Percentiles rank a stretch among this genome's conserved stretches.
phyloP scores from a whole-genome alignment of 2,329 filamentous ascomycete species.

The Stagonosporopsis rhizophila region DNA sequence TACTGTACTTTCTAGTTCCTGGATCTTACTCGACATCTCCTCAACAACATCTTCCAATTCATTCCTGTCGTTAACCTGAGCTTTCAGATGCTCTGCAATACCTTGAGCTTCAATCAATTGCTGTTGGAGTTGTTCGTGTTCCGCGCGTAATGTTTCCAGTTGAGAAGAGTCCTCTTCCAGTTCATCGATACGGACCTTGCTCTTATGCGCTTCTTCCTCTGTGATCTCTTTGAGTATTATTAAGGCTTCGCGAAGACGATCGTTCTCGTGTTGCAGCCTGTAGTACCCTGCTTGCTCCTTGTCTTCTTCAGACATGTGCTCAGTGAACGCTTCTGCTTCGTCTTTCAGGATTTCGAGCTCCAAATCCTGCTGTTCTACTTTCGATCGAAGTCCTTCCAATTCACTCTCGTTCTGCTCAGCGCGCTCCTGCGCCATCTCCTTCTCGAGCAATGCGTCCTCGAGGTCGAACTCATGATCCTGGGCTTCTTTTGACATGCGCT shows the following conservation, averaged over 20 bases:
- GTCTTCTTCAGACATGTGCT: constrained; percentile 88
- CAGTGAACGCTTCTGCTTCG: constrained; percentile 83
- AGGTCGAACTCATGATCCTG: constrained; percentile 84
- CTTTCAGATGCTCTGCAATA: constrained; percentile 82
- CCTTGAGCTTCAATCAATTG: constrained; percentile 76
- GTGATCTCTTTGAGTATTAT: constrained; percentile 85
- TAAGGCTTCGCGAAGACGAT: constrained; percentile 84
- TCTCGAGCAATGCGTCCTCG: constrained; percentile 87
- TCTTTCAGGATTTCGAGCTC: constrained; percentile 87
- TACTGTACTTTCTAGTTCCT: constrained; percentile 81
- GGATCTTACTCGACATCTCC: constrained; percentile 85
- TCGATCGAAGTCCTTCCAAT: constrained; percentile 76
- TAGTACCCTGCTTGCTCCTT: constrained; percentile 86
- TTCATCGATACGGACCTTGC: constrained; percentile 61
- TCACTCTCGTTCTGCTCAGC: constrained; percentile 83
- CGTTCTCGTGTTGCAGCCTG: constrained; percentile 89
- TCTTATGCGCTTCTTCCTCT: constrained; percentile 81
- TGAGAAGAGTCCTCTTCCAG: constrained; percentile 44
- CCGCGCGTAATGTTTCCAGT: constrained; percentile 56
- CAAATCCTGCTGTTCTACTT: constrained; percentile 82
- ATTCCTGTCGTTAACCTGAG: constrained; percentile 88
- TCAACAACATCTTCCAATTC: constrained; percentile 95
- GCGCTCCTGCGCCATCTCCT: constrained; percentile 95
- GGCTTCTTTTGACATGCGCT: constrained; percentile 74
- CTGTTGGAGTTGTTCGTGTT: constrained; percentile 74